Conservation (phyloP, 495 filamentous ascomycete species). For the Xylaria intraflava region DNA sequence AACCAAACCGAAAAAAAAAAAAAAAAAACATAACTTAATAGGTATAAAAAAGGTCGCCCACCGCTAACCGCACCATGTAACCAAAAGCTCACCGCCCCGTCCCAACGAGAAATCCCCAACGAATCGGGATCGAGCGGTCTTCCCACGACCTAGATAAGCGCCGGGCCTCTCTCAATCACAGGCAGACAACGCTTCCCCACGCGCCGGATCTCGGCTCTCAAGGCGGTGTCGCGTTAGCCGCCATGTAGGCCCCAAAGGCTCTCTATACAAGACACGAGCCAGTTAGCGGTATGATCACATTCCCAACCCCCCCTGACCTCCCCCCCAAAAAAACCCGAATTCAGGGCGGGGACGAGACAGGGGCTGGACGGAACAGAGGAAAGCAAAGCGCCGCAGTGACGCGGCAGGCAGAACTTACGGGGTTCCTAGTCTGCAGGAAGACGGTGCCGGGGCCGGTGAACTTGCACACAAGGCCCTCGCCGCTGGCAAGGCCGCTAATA, state of each 20-base stretch:
- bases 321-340: background rate
- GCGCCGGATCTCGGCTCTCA: conserved; percentile 9
- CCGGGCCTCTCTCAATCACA: background rate
- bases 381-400: background rate
- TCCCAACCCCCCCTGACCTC: background rate
- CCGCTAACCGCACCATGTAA: no score
- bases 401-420: conserved; percentile 37
- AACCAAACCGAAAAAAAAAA: no score
- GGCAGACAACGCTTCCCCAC: no score
- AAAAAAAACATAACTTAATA: no score
- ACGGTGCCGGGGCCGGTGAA: conserved; percentile 90
- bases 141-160: background rate
- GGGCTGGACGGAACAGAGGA: background rate
- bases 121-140: no score
- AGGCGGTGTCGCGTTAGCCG: conserved; percentile 31
- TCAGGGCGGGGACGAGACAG: background rate
- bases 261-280: conserved; percentile 20
- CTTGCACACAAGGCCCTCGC: conserved; percentile 87
- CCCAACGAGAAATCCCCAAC: no score
- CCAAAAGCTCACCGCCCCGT: no score
- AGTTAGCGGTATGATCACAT: conserved; percentile 10
- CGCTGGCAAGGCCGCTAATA: conserved; percentile 67
- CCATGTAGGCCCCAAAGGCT: conserved; percentile 42
- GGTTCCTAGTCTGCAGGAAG: conserved; percentile 89
- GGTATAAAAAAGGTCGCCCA: no score